Conservation (phyloP, 2,329 filamentous ascomycete genomes). For the Ophiocordyceps robertsii region DNA sequence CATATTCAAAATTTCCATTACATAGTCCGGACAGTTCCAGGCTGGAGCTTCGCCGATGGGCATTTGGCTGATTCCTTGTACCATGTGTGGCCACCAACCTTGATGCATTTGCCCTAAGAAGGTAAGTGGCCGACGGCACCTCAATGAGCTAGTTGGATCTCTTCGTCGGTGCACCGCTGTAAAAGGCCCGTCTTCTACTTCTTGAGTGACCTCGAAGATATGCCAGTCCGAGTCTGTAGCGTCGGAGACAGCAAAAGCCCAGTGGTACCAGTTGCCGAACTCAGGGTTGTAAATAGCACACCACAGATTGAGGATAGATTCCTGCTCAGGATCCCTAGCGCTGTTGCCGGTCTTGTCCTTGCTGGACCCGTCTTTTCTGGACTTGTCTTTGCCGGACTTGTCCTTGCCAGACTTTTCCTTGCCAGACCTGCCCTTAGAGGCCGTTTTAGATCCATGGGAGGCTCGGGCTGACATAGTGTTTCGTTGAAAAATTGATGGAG, state of each 20-base stretch:
- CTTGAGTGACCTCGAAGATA: background rate
- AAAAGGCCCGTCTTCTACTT: background rate
- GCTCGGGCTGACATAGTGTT: background rate
- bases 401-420: background rate
- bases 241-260: background rate
- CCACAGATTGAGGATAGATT: background rate
- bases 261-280: background rate
- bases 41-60: background rate
- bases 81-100: background rate
- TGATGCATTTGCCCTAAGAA: background rate
- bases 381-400: background rate
- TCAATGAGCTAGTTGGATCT: background rate
- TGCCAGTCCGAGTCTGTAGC: background rate
- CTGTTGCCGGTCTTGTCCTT: background rate
- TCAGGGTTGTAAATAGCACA: background rate
- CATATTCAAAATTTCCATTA: background rate
- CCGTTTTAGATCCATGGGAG: background rate
- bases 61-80: background rate
- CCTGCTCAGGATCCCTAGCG: background rate
- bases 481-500: background rate
- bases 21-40: background rate
- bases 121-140: background rate
- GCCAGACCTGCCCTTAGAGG: background rate
- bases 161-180: background rate
- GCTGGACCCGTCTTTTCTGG: background rate